Base-by-base conservation (phyloP, 2,329 filamentous ascomycete genomes). In the Emericellopsis atlantica region DNA sequence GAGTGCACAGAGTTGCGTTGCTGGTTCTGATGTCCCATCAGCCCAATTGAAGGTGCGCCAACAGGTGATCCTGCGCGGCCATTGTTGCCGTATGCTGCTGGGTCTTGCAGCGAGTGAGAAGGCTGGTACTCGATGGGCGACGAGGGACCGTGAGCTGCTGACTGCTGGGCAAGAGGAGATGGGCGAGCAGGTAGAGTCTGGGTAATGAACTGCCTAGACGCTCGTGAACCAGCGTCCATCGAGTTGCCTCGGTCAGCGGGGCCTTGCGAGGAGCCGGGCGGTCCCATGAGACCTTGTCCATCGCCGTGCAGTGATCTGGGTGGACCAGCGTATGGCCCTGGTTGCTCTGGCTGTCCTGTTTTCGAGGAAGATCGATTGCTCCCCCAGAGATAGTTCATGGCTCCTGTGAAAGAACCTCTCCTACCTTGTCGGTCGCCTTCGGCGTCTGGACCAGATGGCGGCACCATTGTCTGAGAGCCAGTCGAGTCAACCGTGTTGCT, bases 361-460 rank as follows among this genome's bases (percentile, higher is more conserved):
- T 23, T 42, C 5, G 44, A 45, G 10, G 41, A 41, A 6, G 34
- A 36, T 8, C 39, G 4, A 29, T 29, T 29, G 35, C 15, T 24
- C 23, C 11, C 56, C 55, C 15, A 59, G 33, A 29, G 9, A 59
- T 44, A 3, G 51, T 52, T 4, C 54, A 54, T 15, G 60, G 45
- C 21, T 11, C 48, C 52, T 10, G 54, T 49, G 5, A 54, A 48
- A 7, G 58, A 59, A 12, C 51, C 48, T 29, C 57, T 51, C 38
- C 57, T 50, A 22, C 48, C 47, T 5, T 51, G 51, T 12, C 50
- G 51, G 4, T 43, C 26, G 14, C 41, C 24, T n/a, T 47, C 40
- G 14, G 39, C 41, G 16, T 32, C 32, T 12, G 45, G 36, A 32
- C 39, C 26, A 18, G 46, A 43, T 4, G 47, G 47, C 6, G 51